Evolutionary conservation across 2,329 filamentous ascomycete genomes (phyloP), one percentile per base, ranked within the genome.

Genomic region (Botrytis tulipae): DNA sequence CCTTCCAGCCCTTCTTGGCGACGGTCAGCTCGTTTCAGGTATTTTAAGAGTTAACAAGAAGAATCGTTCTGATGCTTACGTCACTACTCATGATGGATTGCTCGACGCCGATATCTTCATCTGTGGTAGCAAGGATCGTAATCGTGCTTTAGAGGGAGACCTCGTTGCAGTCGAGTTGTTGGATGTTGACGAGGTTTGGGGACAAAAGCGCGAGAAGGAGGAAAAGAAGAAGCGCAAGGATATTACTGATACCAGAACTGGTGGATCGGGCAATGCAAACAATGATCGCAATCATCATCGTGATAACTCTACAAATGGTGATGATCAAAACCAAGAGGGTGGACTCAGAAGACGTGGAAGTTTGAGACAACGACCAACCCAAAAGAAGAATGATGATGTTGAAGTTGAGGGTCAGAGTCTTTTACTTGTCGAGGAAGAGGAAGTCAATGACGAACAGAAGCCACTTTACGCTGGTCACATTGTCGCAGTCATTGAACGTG

Each of bases 201-300:
- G 92, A 37, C 96, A 99, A 86, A 99, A 99, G 87, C 93, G 94
- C 73, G 96, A 99, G 83, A 99, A 99, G 83, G 96, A 99, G 84
- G 96, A 99, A 83, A 99, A 99, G 89, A 99, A 99, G 90, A 99
- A 98, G 86, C 93, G 96, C 83, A 99, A 99, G 87, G 96, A 99
- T 81, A 97, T 98, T 74, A 97, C 94, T 48, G 96, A 98, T 82
- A 95, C 93, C 74, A 91, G 95, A 77, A 90, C 89, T 70, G 91
- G 91, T 77, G 92, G 92, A 76, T 92, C 89, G 77, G 93, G 90
- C 79, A 92, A 92, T 76, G 90, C 90, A 75, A 92, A 92, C 75
- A 90, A 90, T 76, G 90, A 85, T 84, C 85, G 81, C 82, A 88
- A 84, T 82, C 82, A 82, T 82, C 82, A 82, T 72, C 80, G 80